Evolutionary conservation across 73 alveolate genomes (phyloP).

Genomic region (Blepharisma stoltei): DNA sequence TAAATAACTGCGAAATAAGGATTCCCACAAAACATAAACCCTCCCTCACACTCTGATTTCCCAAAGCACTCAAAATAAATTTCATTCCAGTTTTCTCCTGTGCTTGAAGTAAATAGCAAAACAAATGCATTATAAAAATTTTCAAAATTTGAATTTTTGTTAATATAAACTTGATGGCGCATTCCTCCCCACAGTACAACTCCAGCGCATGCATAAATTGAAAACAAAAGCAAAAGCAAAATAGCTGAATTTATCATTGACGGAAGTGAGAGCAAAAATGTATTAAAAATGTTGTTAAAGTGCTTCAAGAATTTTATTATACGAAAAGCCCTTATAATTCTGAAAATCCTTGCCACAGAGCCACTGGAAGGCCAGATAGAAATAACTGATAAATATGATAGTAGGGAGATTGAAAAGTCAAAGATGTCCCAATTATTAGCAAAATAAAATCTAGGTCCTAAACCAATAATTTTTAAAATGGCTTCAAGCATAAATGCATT

Average conservation of each 20-base stretch:
- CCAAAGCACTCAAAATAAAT: constrained; percentile 74
- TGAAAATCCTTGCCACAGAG: constrained; percentile 57
- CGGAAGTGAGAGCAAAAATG: constrained; percentile 75
- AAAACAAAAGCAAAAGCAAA: constrained; percentile 72
- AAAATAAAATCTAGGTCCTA: constrained; percentile 69
- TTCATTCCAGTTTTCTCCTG: constrained; percentile 89
- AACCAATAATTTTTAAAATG: constrained; percentile 69
- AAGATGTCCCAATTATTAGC: constrained; percentile 82
- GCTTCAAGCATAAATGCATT: constrained; percentile 85
- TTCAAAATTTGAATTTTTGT: constrained; percentile 57
- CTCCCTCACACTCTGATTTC: constrained; percentile 12
- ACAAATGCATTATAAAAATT: constrained; percentile 63
- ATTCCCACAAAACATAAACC: neutral
- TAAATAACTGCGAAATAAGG: constrained; percentile 2
- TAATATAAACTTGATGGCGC: constrained; percentile 29
- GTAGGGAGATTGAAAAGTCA: constrained; percentile 85
- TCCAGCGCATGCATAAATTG: constrained; percentile 80
- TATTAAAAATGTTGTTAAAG: constrained; percentile 56
- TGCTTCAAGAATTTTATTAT: constrained; percentile 56
- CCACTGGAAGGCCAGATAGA: constrained; percentile 42
- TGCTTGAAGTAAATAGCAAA: constrained; percentile 56
- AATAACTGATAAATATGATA: constrained; percentile 59
- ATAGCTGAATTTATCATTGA: constrained; percentile 79
- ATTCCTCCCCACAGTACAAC: constrained; percentile 59
- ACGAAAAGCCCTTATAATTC: constrained; percentile 62